Conservation (phyloP, 768 basidiomycete species). For the Thelephora ganbajun region DNA sequence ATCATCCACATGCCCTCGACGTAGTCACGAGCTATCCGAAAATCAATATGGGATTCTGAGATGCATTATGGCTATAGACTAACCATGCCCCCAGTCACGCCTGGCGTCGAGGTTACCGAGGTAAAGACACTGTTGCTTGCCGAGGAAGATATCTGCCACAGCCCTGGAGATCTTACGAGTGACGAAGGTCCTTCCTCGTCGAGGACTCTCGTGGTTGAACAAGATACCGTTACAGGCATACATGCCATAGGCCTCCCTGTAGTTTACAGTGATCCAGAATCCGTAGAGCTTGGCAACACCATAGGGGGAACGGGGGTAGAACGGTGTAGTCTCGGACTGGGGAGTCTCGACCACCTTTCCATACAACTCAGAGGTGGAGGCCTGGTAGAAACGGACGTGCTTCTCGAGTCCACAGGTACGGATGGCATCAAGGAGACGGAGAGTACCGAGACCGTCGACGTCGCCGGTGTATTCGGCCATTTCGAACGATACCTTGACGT, state of each 20-base stretch:
- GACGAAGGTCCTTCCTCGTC: slow-evolving; percentile 90
- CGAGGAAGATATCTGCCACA: slow-evolving; percentile 80
- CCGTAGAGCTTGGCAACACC: slow-evolving; percentile 92
- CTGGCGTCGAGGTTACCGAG: slow-evolving; percentile 90
- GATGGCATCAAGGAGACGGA: slow-evolving; percentile 91
- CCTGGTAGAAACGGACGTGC: slow-evolving; percentile 93
- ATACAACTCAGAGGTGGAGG: slow-evolving; percentile 93
- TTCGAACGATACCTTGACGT: slow-evolving; percentile 98
- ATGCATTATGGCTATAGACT: slow-evolving; percentile 11
- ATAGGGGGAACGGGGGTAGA: slow-evolving; percentile 96
- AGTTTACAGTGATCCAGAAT: slow-evolving; percentile 85
- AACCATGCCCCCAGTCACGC: slow-evolving; percentile 97
- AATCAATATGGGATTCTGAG: background rate
- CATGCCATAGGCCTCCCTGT: slow-evolving; percentile 93
- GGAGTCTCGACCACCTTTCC: slow-evolving; percentile 94
- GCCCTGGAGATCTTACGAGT: slow-evolving; percentile 91
- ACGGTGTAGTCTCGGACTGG: slow-evolving; percentile 91
- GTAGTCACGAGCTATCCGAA: slow-evolving; percentile 58
- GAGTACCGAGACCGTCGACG: slow-evolving; percentile 89
- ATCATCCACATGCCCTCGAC: slow-evolving; percentile 98
- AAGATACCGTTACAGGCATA: slow-evolving; percentile 93
- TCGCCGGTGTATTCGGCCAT: slow-evolving; percentile 99
- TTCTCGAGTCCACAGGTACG: slow-evolving; percentile 90
- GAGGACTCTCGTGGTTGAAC: slow-evolving; percentile 96
- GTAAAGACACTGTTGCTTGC: slow-evolving; percentile 84